Evolutionary conservation across 371 early-diverging fungal species (phyloP), one percentile per base, ranked within the genome.

Genomic region (Capillidium heterosporum): DNA sequence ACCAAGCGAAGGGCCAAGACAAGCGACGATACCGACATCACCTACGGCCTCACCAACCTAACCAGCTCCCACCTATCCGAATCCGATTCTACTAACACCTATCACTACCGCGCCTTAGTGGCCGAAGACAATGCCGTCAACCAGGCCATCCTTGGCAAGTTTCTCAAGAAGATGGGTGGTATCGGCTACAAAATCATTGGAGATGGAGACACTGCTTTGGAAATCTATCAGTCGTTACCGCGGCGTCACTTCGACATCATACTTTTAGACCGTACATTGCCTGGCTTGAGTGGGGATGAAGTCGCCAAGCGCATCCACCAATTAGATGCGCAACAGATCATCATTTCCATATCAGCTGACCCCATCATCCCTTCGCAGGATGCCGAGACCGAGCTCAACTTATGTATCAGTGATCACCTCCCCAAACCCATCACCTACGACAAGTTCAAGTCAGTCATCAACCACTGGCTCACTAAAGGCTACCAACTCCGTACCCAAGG

Each of bases 81-180:
- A 19, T 15, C 19, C 17, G 19, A 15, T 19, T 7, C 8, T 19
- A 15, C 19, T 44, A 19, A 15, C 23, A 19, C 23, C 5, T 19
- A 15, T 19, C 8, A 44, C 7, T 39, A 28, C 43, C 43, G 40
- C 17, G 28, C 35, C 21, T 19, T 55, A 7, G 28, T 55, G 7
- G 55, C 43, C 27, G 55, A 55, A 28, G 55, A 55, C 28, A 55
- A 55, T n/a, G 39, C 55, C 4, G 43, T 55, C 19, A 55, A 55
- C 43, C 55, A 55, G 24, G 28, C 26, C 3, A 55, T 55, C 26
- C 8, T 55, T 5, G 23, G 26, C 5, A 39, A 43, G 19, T 55
- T 42, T n/a, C 19, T 55, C 2, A n/a, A 40, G 11, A 55, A 55
- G 26, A 55, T 55, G 28, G 40, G 42, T 11, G 40, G 26, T 7